phyloP scores from a whole-genome alignment of 345 rosid genomes.

The Eucalyptus polybractea region DNA sequence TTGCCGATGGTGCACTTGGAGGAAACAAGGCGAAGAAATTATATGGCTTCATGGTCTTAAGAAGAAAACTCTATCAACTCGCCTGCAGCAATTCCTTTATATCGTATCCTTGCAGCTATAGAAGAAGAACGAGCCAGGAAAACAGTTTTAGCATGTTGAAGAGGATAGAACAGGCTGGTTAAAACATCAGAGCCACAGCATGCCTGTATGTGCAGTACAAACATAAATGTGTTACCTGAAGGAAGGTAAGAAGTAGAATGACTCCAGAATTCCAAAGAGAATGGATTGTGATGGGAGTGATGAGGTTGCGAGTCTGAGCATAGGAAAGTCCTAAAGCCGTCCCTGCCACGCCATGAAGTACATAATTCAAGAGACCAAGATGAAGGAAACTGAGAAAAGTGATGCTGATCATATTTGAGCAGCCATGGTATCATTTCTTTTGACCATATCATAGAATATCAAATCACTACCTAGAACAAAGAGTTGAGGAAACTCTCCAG shows the following conservation, averaged over 20 bases:
- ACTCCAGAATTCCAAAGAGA: constrained; percentile 89
- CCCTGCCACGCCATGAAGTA: constrained; percentile 19
- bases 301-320: constrained; percentile 85
- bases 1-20: neutral
- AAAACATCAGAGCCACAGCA: neutral
- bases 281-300: constrained; percentile 70
- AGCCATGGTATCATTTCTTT: neutral
- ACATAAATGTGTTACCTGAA: constrained; percentile 43
- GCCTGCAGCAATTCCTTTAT: constrained; percentile 71
- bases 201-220: neutral
- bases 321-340: constrained; percentile 66
- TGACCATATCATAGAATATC: neutral
- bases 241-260: constrained; percentile 67
- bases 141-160: neutral
- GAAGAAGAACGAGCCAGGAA: neutral
- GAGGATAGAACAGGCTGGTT: neutral
- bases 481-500: constrained; percentile 86
- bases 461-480: constrained; percentile 49
- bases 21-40: neutral
- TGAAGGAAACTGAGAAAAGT: neutral
- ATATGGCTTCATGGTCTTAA: neutral
- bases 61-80: neutral
- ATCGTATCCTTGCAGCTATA: constrained; percentile 77
- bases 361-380: neutral
- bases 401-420: neutral